Evolutionary conservation across 495 filamentous ascomycete genomes (phyloP), one percentile per base, ranked within the genome.

Genomic region (Trichoderma asperelloides): DNA sequence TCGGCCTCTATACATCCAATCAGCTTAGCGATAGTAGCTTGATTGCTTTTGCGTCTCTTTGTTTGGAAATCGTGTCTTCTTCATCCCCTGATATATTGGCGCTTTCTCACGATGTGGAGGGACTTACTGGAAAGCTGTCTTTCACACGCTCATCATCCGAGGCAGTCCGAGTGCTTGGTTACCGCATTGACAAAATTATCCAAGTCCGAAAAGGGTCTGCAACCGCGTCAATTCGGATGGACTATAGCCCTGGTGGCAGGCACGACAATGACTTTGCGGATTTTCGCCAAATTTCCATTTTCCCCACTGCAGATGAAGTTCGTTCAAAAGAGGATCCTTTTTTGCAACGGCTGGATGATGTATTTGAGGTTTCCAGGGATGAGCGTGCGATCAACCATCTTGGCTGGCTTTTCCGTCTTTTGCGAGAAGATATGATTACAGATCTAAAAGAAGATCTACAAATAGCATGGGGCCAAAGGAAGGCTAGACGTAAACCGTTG

Each of bases 321-420:
- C 67, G 78, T 0, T 87, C 80, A 0, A 81, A 71, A 0, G 83
- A 85, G 47, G 74, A 68, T 30, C 86, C 89, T 0, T 93, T 88
- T 77, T 87, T 86, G 69, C 80, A 79, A 7, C 80, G 73, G 12
- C 81, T 78, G 2, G 74, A 77, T 0, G 80, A 78, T 13, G 74
- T 85, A 1, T 63, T 72, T 8, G 76, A 79, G 1, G 67, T 67
- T 21, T 68, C 69, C 0, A 40, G 75, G 6, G 73, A 78, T 3
- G 69, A 73, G 13, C 85, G 88, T 0, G 69, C 81, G 0, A 74
- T 72, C 0, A 75, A 78, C 0, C 88, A 92, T 72, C 69, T 91
- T 0, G 91, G 92, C 71, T 92, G 91, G 70, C 89, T 93, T 66
- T 96, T 92, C 70, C 88, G 91, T 0, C 83, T 94, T 2, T 75